Base-by-base conservation (phyloP, 345 rosid genomes). In the Fremontodendron californicum region DNA sequence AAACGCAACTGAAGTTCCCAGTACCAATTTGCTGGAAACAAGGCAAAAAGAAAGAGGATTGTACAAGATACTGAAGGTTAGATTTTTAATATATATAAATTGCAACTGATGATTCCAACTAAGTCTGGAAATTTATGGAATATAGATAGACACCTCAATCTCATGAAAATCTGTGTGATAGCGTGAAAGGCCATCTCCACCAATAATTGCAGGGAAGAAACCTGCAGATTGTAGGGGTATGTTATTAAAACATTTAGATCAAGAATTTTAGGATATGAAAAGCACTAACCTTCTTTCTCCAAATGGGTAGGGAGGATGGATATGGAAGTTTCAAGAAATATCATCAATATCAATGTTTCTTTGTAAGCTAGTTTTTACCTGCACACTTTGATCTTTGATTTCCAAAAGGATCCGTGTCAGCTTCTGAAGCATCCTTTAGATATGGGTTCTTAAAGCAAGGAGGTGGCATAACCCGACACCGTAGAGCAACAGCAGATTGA, bases 381-480 rank as follows among this genome's bases (percentile, higher is more conserved):
- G 94, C 93, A 83, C 93, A 93, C 82, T 91, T 96, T 74, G 90
- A 88, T 82, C 97, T 91, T 82, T 89, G 96, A 90, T 85, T 80
- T 64, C 90, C 84, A 31, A 92, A 88, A 71, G 92, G 94, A 79
- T 91, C 96, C 9, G 76, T 73, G 49, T 84, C 89, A 67, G 69
- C 80, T 29, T 86, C 91, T 4, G 89, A 86, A 81, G 83, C 78
- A 82, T 85, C 88, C 78, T 69, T 62, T 21, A 87, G 82, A 80
- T 90, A 93, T n/a, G 99, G 98, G 78, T 96, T 96, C 81, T 86
- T 87, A 61, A 96, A 78, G 85, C 99, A 96, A 78, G 98, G 99
- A 73, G 97, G 99, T 49, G 97, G 98, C 96, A 89, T 87, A 80
- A 85, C 95, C 62, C 92, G 93, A 52, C 92, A 96, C 58, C 98